Evolutionary conservation across 129 eudicot species (phyloP).

Genomic region (Flaveria bidentis): DNA sequence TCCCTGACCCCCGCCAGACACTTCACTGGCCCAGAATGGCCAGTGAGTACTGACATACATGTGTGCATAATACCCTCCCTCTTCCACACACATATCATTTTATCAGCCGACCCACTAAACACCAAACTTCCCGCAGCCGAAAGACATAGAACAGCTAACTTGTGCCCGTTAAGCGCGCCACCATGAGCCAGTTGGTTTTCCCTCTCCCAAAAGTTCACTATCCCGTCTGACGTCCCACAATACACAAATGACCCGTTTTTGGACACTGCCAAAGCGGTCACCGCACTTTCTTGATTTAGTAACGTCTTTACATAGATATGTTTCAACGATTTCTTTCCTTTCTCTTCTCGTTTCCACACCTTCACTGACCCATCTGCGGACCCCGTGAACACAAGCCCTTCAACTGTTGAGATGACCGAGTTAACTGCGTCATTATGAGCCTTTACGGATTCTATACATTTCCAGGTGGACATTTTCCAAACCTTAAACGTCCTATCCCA

Average conservation of each 20-base stretch:
- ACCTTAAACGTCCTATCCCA: slow-evolving; percentile 96
- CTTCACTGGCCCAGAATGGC: slow-evolving; percentile 83
- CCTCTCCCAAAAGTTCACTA: slow-evolving; percentile 78
- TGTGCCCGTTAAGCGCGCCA: slow-evolving; percentile 78
- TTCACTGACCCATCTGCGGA: slow-evolving; percentile 93
- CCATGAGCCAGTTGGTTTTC: slow-evolving; percentile 65
- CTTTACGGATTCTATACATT: slow-evolving; percentile 71
- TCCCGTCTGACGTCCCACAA: slow-evolving; percentile 84
- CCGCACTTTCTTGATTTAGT: slow-evolving; percentile 75
- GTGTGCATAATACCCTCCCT: slow-evolving; percentile 64
- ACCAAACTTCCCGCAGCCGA: slow-evolving; percentile 64
- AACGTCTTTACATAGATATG: slow-evolving; percentile 57
- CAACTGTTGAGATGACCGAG: slow-evolving; percentile 61
- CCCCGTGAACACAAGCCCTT: slow-evolving; percentile 67
- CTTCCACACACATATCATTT: slow-evolving; percentile 88
- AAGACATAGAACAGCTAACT: slow-evolving; percentile 81
- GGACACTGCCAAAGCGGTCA: slow-evolving; percentile 62
- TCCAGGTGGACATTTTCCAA: slow-evolving; percentile 59
- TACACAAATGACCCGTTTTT: slow-evolving; percentile 54
- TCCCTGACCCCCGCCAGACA: slow-evolving; percentile 77
- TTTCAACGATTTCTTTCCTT: slow-evolving; percentile 44
- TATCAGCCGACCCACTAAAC: slow-evolving; percentile 93
- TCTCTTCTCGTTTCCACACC: slow-evolving; percentile 76
- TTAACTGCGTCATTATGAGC: slow-evolving; percentile 96
- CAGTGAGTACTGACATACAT: slow-evolving; percentile 65